These are phyloP conservation scores for Aspergillus unguis DNA, from an alignment of 2,329 filamentous ascomycete species.

Conservation along the genomic window DNA sequence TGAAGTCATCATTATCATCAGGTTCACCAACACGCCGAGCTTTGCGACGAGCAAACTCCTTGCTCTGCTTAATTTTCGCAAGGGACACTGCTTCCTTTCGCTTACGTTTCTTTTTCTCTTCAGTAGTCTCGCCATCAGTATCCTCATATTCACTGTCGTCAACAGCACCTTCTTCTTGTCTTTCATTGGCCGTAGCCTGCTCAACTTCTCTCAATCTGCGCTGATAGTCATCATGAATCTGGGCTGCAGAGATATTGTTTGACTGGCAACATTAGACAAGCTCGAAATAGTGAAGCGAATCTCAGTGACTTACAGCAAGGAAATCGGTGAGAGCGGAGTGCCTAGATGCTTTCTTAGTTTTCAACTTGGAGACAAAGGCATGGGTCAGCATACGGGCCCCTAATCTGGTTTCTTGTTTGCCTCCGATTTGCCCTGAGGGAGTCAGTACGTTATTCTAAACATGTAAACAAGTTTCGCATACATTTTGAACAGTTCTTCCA, in stretches of 20 bases:
- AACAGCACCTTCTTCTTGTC: slow-evolving; percentile 28
- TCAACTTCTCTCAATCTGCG: slow-evolving; percentile 51
- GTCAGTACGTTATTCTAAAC: slow-evolving; percentile 5
- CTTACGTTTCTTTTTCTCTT: slow-evolving; percentile 55
- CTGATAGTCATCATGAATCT: slow-evolving; percentile 60
- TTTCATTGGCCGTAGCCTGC: slow-evolving; percentile 30
- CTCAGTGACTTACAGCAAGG: slow-evolving; percentile 51
- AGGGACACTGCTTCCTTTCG: slow-evolving; percentile 48
- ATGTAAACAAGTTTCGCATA: slow-evolving; percentile 3
- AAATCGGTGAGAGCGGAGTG: slow-evolving; percentile 68
- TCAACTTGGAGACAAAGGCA: background rate
- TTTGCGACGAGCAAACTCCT: slow-evolving; percentile 48
- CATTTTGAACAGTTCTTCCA: slow-evolving; percentile 9
- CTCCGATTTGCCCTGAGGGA: slow-evolving; percentile 28
- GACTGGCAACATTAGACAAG: slow-evolving; percentile 39
- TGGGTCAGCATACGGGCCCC: slow-evolving; percentile 45
- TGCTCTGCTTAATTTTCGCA: slow-evolving; percentile 49
- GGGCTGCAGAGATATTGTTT: slow-evolving; percentile 63
- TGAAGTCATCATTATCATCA: slow-evolving; percentile 47
- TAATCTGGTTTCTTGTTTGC: slow-evolving; percentile 32
- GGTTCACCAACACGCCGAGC: slow-evolving; percentile 41
- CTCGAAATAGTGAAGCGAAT: background rate
- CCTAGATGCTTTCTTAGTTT: slow-evolving; percentile 30
- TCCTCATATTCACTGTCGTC: slow-evolving; percentile 34
- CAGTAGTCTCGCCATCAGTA: slow-evolving; percentile 40